phyloP scores from a whole-genome alignment of 1,139 yeast species.

The Yamadazyma atmosphaerica region DNA sequence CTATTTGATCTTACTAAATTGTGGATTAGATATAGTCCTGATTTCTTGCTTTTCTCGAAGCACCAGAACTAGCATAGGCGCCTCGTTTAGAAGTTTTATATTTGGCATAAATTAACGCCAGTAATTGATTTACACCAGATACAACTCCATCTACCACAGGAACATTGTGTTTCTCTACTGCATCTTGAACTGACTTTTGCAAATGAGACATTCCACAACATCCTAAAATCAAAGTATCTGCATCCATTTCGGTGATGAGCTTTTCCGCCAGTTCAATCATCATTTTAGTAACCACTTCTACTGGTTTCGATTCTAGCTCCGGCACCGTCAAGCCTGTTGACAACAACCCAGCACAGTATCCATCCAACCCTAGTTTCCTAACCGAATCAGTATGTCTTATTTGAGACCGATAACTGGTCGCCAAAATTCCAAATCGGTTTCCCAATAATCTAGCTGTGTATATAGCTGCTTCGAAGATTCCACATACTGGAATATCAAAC shows the following conservation, averaged over 20 bases:
- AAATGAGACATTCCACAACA: constrained; percentile 37
- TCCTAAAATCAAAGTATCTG: constrained; percentile 28
- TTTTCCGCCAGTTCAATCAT: constrained; percentile 21
- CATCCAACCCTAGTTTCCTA: constrained; percentile 22
- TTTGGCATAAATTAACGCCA: constrained; percentile 19
- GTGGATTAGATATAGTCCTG: background rate
- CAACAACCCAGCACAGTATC: constrained; percentile 28
- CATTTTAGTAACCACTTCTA: constrained; percentile 22
- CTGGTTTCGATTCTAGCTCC: constrained; percentile 28
- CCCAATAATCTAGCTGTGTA: constrained; percentile 12
- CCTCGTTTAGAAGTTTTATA: constrained; percentile 20
- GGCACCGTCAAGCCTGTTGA: constrained; percentile 29
- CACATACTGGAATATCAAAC: constrained; percentile 12
- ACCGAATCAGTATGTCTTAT: constrained; percentile 24
- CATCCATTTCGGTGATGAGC: constrained; percentile 24
- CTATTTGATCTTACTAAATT: too few relatives aligned
- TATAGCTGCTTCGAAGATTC: constrained; percentile 13
- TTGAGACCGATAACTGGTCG: constrained; percentile 22
- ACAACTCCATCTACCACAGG: constrained; percentile 25
- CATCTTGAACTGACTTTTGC: constrained; percentile 25
- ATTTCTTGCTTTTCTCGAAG: constrained; percentile 5
- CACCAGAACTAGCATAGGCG: constrained; percentile 10
- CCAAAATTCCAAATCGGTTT: constrained; percentile 16
- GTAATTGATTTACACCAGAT: constrained; percentile 20
- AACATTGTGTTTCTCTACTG: constrained; percentile 19